Evolutionary conservation across 345 rosid species (phyloP), one percentile per base, ranked within the genome.

Genomic region (Camelina hispida): DNA sequence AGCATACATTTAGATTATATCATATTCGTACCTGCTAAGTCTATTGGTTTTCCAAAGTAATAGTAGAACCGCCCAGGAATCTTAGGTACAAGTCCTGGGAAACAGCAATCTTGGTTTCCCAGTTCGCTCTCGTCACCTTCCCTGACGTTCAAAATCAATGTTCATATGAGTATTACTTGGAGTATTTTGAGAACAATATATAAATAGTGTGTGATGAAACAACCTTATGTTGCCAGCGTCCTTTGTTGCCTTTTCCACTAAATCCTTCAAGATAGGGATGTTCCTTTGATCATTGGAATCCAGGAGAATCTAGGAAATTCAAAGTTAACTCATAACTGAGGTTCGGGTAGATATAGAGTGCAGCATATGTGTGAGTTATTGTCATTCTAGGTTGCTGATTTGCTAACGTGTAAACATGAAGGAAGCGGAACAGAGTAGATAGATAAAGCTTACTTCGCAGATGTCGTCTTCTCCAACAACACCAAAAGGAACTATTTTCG

Each of bases 1-100:
- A 66, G 15, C 9, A 40, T 43, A 40, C 38, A 71, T 15, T 32
- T 47, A 14, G 44, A 17, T 17, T 6, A 20, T 1, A 17, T 13
- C 2, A 20, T 1, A 1, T 30, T 20, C 15, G n/a, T 81, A 91
- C 97, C 94, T 86, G 78, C 71, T 4, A 91, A 87, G 60, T 89
- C 86, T 20, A 93, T 87, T 62, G 98, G 92, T 73, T 87, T 91
- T 25, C 93, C 94, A 12, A 91, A 93, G 66, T 83, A 80, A 68
- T 71, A 91, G 80, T 93, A 93, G 63, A 88, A 86, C 55, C 88
- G 80, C 37, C 97, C 97, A 0, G 98, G 98, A 59, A 89, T 50
- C 76, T 87, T 93, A 54, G 98, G 98, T 72, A 80, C 10, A 53
- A 86, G 32, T 34, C 85, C 81, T 47, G 93, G 93, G 2, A 83